phyloP scores from a whole-genome alignment of 129 eudicot genomes.

The Tagetes patula region DNA sequence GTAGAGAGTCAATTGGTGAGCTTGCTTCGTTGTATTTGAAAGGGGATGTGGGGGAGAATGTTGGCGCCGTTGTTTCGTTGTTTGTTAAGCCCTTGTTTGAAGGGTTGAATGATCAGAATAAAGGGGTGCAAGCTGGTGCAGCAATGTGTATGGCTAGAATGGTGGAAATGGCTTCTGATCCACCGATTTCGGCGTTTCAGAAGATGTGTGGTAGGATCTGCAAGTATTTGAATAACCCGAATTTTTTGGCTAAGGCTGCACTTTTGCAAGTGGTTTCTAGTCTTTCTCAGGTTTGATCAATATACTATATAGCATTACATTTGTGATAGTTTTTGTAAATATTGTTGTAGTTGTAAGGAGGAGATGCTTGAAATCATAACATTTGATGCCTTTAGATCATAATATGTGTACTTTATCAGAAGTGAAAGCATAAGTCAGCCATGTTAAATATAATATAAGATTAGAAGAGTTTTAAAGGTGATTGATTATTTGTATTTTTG shows the following conservation, averaged over 20 bases:
- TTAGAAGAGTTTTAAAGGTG: neutral
- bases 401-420: neutral
- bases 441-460: neutral
- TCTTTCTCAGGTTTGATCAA: slow-evolving; percentile 35
- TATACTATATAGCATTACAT: neutral
- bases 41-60: slow-evolving; percentile 53
- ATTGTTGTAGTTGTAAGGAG: no score
- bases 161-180: slow-evolving; percentile 74
- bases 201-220: slow-evolving; percentile 39
- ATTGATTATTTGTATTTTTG: neutral
- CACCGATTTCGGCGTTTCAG: slow-evolving; percentile 64
- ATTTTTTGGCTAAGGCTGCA: slow-evolving; percentile 42
- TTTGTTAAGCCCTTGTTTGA: slow-evolving; percentile 93
- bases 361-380: neutral
- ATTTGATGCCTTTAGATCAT: neutral
- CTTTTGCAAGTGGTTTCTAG: slow-evolving; percentile 44
- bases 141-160: slow-evolving; percentile 86
- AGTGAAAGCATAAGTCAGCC: no score
- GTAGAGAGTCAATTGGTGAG: slow-evolving; percentile 77
- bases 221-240: slow-evolving; percentile 45
- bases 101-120: slow-evolving; percentile 80
- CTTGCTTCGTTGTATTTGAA: slow-evolving; percentile 61
- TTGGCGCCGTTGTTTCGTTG: slow-evolving; percentile 66
- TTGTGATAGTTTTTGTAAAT: neutral
- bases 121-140: slow-evolving; percentile 75